Base-by-base conservation (phyloP, 2,329 filamentous ascomycete genomes). In the Penicillium occitanis region DNA sequence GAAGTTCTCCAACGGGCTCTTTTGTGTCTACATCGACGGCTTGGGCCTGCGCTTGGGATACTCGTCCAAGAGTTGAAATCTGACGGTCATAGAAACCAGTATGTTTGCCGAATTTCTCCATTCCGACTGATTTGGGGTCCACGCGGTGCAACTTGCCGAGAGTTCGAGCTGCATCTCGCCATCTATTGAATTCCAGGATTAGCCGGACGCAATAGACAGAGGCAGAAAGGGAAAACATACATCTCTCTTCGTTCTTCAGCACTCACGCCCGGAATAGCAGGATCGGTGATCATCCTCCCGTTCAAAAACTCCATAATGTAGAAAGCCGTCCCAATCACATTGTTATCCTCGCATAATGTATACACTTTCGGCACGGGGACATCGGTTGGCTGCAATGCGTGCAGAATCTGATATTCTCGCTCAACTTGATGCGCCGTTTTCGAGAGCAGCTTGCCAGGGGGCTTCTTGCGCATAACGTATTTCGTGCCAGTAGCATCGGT, bases 301-400 rank as follows among this genome's bases (percentile, higher is more conserved):
- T 96, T 91, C 68, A 98, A 84, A 77, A 95, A 98, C 77, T 92
- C 89, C 95, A 99, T 98, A 74, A 98, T 89, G 81, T 99, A 98
- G 79, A 98, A 99, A 5, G 93, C 87, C 7, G 93, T 98, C 65
- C 93, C 95, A 69, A 98, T 84, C 44, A 98, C 84, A 66, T 79
- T 81, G 48, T 84, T 82, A 79, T 98, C 93, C 78, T 96, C 90
- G 80, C 95, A 99, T 19, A 98, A 86, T 73, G 89, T 90, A 77
- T 92, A 90, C 11, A 92, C 87, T 76, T 86, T 89, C 4, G 95
- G 95, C 0, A 97, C 92, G 0, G 93, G 91, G 8, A 98, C 93
- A 75, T 91, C 88, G 22, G 92, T 96, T 63, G 80, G 82, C 69
- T 88, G 87, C 37, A 98, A 85, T 2, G 94, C 93, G 76, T 91